Evolutionary conservation across 352 stramenopile species (phyloP).

Genomic region (Phytophthora pluvialis): DNA sequence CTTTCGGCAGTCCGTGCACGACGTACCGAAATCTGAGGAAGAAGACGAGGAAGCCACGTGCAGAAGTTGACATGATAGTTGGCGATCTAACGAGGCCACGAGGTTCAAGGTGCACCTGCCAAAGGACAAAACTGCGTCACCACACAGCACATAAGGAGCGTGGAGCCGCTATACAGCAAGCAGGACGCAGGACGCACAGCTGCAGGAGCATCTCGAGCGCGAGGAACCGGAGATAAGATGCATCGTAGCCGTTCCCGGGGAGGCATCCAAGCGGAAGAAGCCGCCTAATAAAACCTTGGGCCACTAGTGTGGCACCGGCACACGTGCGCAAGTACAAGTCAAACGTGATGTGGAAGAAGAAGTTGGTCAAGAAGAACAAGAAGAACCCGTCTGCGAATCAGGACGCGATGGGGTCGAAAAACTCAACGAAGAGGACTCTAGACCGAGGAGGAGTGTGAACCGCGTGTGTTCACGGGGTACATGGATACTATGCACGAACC

Average conservation of each 20-base stretch:
- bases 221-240: conserved; percentile 1
- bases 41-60: not conserved
- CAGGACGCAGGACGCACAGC: conserved; percentile 6
- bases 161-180: conserved; percentile 7
- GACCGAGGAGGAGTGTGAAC: no score
- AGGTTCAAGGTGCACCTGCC: conserved; percentile 24
- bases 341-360: no score
- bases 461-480: no score
- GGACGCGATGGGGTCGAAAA: no score
- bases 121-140: conserved; percentile 8
- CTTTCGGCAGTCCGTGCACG: conserved; percentile 17
- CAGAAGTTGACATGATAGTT: conserved; percentile 14
- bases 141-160: conserved; percentile 10
- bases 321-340: no score
- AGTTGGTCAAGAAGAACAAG: no score
- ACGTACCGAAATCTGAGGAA: conserved; percentile 5
- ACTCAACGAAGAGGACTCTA: no score
- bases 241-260: not conserved
- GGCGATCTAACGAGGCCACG: conserved; percentile 22
- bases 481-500: no score
- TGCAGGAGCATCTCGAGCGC: conserved; percentile 5
- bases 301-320: no score
- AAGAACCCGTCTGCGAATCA: no score
- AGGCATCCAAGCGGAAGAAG: no score
- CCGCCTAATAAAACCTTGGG: no score